Base-by-base conservation (phyloP, 2,329 filamentous ascomycete genomes). In the Fusarium sp. region DNA sequence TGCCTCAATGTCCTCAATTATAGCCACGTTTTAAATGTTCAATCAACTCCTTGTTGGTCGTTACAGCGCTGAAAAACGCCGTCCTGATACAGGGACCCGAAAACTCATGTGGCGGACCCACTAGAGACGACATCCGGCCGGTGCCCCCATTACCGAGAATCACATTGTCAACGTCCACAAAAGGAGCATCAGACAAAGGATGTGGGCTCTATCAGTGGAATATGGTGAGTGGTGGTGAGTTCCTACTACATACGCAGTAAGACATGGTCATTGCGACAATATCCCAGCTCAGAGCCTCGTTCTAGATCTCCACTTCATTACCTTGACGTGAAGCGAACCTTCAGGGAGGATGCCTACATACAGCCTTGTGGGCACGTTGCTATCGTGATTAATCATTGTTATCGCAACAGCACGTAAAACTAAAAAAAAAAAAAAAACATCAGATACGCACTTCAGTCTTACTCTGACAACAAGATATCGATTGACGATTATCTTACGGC, bases 41-140 rank as follows among this genome's bases (percentile, higher is more conserved):
- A 44, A 57, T 65, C 53, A 30, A 42, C 43, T 10, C 39, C 53
- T 48, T 48, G 59, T 61, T 72, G 57, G 26, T 64, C 50, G 59
- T 53, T 52, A 60, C 65, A 62, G 61, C 71, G 44, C 57, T 60
- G 57, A 49, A 59, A 65, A 63, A 62, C 49, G 54, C 71, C 50
- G 50, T 65, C 64, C 58, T 70, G 59, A 72, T 72, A 70, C 73
- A 70, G 61, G 62, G 64, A 70, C 59, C 64, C 65, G 68, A 73
- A 62, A 65, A 59, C 65, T 72, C 67, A 67, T 70, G 67, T 74
- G 65, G 69, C 65, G 75, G 74, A 76, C 71, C 77, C 76, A 78
- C 77, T 71, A 67, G 66, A 62, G 70, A 78, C 77, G 74, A 78
- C 76, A 78, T 76, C 76, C 76, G 76, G 72, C 70, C 77, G 75